Base-by-base conservation (phyloP, 129 eudicot species). In the Rutidosis leptorrhynchoides region DNA sequence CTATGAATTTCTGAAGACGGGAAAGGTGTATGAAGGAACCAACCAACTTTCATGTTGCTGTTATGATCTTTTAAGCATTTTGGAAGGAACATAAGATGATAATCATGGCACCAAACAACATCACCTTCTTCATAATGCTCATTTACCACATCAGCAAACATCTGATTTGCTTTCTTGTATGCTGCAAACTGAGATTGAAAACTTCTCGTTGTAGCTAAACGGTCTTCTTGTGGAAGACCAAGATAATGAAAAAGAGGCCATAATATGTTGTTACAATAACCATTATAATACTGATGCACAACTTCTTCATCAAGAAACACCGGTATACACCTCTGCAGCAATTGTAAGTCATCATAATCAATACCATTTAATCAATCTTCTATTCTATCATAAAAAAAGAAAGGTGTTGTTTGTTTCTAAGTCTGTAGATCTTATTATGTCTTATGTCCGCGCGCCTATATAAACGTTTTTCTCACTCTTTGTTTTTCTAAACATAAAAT, bases 91-190 rank as follows among this genome's bases (percentile, higher is more conserved):
- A 93, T 93, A 37, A 93, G 92, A 77, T 93, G 98, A 77, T 88
- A 93, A 72, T 93, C 98, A 59, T 93, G 98, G 63, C 98, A 93
- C 98, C 98, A 93, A 67, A 93, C 96, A 58, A 93, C 89, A 71
- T 93, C 98, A 67, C 98, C 98, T 75, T 88, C 96, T 73, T 83
- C 83, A 58, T 93, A 93, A 65, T 93, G 96, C 75, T 76, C 65
- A 12, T 86, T 80, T 12, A 93, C 98, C 45, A 93, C 96, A 72
- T 86, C 95, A 74, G 98, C 98, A 80, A 93, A 93, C 98, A 88
- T 88, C 67, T 88, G 89, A 81, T 93, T 93, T 69, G 96, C 98
- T 80, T 88, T 86, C 74, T 88, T 66, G 71, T 93, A 93, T 22
- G 98, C 98, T 29, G 84, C 86, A 82, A 93, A 93, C 70, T 92